phyloP scores from a whole-genome alignment of 208 protist genomes.

The Herpetomonas muscarum region DNA sequence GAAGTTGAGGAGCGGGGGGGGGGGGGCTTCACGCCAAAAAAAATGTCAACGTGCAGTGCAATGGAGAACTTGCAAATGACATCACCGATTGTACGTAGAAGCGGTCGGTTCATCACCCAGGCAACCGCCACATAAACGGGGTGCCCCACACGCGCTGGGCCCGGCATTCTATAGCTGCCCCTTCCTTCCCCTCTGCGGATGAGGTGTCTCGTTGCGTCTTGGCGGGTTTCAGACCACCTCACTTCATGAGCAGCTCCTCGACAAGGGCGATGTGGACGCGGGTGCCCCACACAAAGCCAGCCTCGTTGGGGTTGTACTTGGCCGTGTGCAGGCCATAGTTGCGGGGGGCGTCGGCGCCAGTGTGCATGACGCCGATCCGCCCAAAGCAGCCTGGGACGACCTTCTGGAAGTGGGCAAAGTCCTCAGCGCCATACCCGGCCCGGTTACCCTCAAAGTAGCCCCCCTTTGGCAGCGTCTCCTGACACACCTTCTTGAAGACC shows the following conservation, averaged over 20 bases:
- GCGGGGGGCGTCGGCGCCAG: not conserved
- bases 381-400: conserved; percentile 32
- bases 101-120: too few species aligned
- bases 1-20: not conserved
- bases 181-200: not conserved
- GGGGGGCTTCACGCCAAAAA: not conserved
- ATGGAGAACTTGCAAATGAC: too few species aligned
- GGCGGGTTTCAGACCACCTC: not conserved
- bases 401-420: conserved; percentile 34
- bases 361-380: conserved; percentile 6
- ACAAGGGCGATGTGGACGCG: conserved; percentile 47
- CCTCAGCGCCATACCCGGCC: conserved; percentile 16
- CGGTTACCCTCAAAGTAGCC: not conserved
- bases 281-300: conserved; percentile 36
- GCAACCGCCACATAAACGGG: too few species aligned
- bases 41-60: not conserved
- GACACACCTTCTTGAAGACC: conserved; percentile 30
- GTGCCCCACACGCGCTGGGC: too few species aligned
- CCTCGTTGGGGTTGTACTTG: conserved; percentile 43
- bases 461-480: conserved; percentile 21
- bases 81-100: too few species aligned
- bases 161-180: not conserved
- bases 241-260: conserved; percentile 34
- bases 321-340: conserved; percentile 39
- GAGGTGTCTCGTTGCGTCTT: not conserved